These are phyloP conservation scores for Clausena lansium DNA, from an alignment of 345 rosid genomes.

Conservation along the genomic window DNA sequence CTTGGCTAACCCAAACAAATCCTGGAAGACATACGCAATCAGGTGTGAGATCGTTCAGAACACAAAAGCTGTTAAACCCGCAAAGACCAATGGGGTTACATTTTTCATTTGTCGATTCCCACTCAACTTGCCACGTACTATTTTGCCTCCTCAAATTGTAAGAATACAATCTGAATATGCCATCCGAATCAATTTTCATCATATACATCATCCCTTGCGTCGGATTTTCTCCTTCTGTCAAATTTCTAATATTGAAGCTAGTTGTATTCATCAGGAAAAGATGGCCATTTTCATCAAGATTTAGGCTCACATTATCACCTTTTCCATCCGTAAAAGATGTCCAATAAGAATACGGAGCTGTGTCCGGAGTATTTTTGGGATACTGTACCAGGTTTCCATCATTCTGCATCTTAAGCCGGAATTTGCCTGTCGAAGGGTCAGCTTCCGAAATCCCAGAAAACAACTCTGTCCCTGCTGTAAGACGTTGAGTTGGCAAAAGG, in stretches of 20 bases:
- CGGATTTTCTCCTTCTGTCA: not conserved
- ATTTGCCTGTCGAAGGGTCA: constrained; percentile 16
- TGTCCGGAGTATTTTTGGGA: not conserved
- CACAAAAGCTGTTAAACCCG: constrained; percentile 31
- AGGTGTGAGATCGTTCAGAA: not conserved
- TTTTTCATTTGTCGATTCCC: constrained; percentile 2
- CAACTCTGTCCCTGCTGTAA: constrained; percentile 5
- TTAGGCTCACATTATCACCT: not conserved
- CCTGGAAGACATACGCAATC: constrained; percentile 19
- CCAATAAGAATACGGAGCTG: not conserved
- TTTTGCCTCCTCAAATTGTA: not conserved
- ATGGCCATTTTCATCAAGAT: not conserved
- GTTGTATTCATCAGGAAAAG: constrained; percentile 14
- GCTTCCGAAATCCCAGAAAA: constrained; percentile 10
- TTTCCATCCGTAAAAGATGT: not conserved
- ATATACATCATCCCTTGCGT: not conserved
- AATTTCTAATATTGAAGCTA: not conserved
- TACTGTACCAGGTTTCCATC: constrained; percentile 30
- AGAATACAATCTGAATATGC: not conserved
- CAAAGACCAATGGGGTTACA: constrained; percentile 23
- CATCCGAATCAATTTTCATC: constrained; percentile 8
- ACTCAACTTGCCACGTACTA: not conserved
- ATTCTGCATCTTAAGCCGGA: constrained; percentile 17
- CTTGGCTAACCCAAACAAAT: constrained; percentile 4
- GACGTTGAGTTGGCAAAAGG: constrained; percentile 17